Evolutionary conservation across 2,329 filamentous ascomycete species (phyloP), one percentile per base, ranked within the genome.

Genomic region (Trichoderma endophyticum): DNA sequence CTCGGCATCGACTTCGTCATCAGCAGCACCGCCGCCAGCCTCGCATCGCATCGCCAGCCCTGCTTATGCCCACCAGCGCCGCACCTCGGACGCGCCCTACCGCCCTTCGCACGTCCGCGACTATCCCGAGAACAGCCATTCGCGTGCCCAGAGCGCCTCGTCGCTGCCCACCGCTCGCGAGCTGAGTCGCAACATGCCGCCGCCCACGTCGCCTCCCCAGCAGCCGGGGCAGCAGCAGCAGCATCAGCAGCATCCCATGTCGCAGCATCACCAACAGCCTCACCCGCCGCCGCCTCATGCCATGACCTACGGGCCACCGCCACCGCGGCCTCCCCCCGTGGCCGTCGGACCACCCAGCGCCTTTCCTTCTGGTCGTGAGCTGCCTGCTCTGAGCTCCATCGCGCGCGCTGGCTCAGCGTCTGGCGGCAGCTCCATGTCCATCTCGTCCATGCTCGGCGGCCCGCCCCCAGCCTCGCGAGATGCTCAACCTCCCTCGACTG

Each of bases 371-470:
- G 81, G 86, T 43, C 87, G 89, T 72, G 85, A 88, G 71, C 79
- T 88, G 15, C 86, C 87, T 1, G 85, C 87, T 1, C 81, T 90
- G 14, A 81, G 83, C 32, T 82, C 86, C 14, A 79, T 89, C 24
- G 79, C 84, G 30, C 83, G 87, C 72, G 81, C 85, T 4, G 84
- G 82, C 28, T 79, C 78, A 71, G 83, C 81, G 70, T 69, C 66
- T n/a, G 66, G 66, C 28, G 82, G 82, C 0, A 88, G 86, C 77
- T 86, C 86, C 78, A 90, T 90, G 88, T 89, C 88, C 24, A 89
- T 90, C 79, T 88, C 87, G 1, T 86, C 87, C 6, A 89, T 90
- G 86, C 80, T 90, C 6, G 87, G 87, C 21, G 86, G 86, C 0
- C 85, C 86, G 62, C 81, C 83, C 51, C 79, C 83, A 3, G 79